Percentiles rank a stretch among this genome's conserved stretches.
Evolutionary conservation across 1,139 yeast genomes (phyloP).

Genomic region (Yamadazyma diospyri): DNA sequence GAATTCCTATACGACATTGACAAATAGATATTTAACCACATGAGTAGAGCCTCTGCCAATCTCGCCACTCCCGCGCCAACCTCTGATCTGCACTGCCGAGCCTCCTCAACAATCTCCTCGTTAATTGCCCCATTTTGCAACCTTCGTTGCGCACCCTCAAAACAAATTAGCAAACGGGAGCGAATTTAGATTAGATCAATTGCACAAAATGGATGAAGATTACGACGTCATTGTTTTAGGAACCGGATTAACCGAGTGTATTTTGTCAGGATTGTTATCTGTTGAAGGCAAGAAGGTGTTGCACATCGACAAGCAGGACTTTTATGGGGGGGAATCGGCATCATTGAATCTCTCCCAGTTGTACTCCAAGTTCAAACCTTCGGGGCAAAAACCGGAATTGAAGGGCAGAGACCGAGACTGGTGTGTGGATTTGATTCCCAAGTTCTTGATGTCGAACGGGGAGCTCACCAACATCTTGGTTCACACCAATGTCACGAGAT

Average conservation of each 20-base stretch:
- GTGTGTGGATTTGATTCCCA: conserved; percentile 97
- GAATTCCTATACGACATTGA: no score
- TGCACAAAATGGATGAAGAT: conserved; percentile 73
- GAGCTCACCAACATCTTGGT: conserved; percentile 93
- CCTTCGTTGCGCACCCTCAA: no score
- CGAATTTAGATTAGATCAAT: neutral
- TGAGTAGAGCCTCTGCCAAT: no score
- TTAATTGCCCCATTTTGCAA: no score
- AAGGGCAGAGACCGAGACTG: conserved; percentile 95
- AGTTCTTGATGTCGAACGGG: conserved; percentile 96
- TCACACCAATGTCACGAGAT: conserved; percentile 93
- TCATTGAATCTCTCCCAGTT: conserved; percentile 61
- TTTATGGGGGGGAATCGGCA: conserved; percentile 85
- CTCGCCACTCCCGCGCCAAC: no score
- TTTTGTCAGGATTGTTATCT: conserved; percentile 87
- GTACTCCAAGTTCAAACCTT: conserved; percentile 68
- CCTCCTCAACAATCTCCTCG: no score
- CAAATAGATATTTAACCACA: no score
- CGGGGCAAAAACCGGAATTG: conserved; percentile 64
- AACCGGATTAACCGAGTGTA: conserved; percentile 93
- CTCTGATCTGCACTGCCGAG: no score
- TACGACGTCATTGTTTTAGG: conserved; percentile 69
- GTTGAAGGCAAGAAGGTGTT: conserved; percentile 90
- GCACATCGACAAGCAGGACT: conserved; percentile 94
- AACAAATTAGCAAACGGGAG: conserved; percentile 2